These are phyloP conservation scores for Bruguiera gymnorhiza DNA, from an alignment of 345 rosid species.

Conservation along the genomic window DNA sequence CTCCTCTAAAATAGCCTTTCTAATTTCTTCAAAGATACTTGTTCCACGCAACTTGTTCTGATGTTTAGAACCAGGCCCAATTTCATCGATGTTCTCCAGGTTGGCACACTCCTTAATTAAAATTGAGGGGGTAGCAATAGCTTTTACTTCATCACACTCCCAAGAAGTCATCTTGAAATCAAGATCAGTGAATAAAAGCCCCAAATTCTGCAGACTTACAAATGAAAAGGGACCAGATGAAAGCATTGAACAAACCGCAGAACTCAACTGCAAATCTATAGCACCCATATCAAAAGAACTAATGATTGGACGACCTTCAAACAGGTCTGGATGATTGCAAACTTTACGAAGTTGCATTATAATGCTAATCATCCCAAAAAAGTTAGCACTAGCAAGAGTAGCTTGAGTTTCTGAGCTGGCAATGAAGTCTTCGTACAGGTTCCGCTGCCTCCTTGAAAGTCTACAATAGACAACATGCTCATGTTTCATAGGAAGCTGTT, in stretches of 20 bases:
- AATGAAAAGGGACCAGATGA: slow-evolving; percentile 56
- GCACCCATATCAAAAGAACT: slow-evolving; percentile 96
- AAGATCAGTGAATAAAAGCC: slow-evolving; percentile 70
- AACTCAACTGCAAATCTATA: slow-evolving; percentile 68
- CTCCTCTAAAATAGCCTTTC: slow-evolving; percentile 68
- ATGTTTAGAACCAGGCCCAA: slow-evolving; percentile 30
- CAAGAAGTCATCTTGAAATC: slow-evolving; percentile 84
- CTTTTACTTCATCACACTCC: slow-evolving; percentile 76
- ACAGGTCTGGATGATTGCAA: slow-evolving; percentile 98
- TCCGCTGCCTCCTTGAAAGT: slow-evolving; percentile 96
- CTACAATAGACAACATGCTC: slow-evolving; percentile 95
- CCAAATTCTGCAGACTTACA: slow-evolving; percentile 61
- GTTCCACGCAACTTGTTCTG: slow-evolving; percentile 48
- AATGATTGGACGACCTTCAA: slow-evolving; percentile 98
- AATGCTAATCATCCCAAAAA: slow-evolving; percentile 98
- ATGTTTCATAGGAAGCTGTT: slow-evolving; percentile 87
- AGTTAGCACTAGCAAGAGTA: slow-evolving; percentile 86
- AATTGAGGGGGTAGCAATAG: slow-evolving; percentile 71
- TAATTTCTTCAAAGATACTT: slow-evolving; percentile 85
- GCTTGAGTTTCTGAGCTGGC: slow-evolving; percentile 99
- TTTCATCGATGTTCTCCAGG: slow-evolving; percentile 38
- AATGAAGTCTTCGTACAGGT: slow-evolving; percentile 97
- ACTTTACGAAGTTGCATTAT: slow-evolving; percentile 99
- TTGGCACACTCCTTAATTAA: slow-evolving; percentile 51
- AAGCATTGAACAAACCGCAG: slow-evolving; percentile 67